A percentile compares a stretch with the other conserved stretches of the same genome.
phyloP scores from a whole-genome alignment of 2,329 filamentous ascomycete genomes.

The Cladosporium sp. region DNA sequence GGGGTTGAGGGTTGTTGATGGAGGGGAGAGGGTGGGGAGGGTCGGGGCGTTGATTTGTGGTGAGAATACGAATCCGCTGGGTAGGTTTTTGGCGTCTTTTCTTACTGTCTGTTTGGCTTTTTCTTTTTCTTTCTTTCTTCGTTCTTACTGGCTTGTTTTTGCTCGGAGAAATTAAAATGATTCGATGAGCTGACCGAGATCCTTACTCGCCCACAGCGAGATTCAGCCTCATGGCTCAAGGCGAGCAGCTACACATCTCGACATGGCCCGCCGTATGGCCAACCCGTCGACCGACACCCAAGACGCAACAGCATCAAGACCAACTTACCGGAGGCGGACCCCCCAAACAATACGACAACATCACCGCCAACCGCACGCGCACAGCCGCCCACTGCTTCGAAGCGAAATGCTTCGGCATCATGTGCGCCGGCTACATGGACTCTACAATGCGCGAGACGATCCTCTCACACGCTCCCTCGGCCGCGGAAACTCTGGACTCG shows the following conservation, averaged over 20 bases:
- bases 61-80: slow-evolving; percentile 55
- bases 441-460: slow-evolving; percentile 31
- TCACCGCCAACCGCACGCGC: slow-evolving; percentile 48
- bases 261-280: slow-evolving; percentile 55
- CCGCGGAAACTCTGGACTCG: slow-evolving; percentile 31
- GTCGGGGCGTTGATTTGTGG: slow-evolving; percentile 52
- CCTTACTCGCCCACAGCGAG: too few relatives aligned
- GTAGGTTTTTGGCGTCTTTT: too few relatives aligned
- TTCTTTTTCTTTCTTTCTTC: neutral
- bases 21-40: too few relatives aligned
- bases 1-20: slow-evolving; percentile 44
- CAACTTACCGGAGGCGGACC: neutral
- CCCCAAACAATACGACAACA: slow-evolving; percentile 48
- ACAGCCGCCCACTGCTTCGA: slow-evolving; percentile 55
- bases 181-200: too few relatives aligned
- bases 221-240: slow-evolving; percentile 50
- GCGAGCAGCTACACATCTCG: slow-evolving; percentile 52
- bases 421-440: slow-evolving; percentile 44
- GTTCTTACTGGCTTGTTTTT: too few relatives aligned
- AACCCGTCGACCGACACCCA: slow-evolving; percentile 32
- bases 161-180: too few relatives aligned
- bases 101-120: neutral
- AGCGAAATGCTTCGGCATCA: slow-evolving; percentile 52
- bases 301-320: neutral
- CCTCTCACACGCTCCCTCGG: slow-evolving; percentile 21